These are phyloP conservation scores for Euptelea pleiosperma DNA, from an alignment of 164 flowering plant species.

Conservation along the genomic window DNA sequence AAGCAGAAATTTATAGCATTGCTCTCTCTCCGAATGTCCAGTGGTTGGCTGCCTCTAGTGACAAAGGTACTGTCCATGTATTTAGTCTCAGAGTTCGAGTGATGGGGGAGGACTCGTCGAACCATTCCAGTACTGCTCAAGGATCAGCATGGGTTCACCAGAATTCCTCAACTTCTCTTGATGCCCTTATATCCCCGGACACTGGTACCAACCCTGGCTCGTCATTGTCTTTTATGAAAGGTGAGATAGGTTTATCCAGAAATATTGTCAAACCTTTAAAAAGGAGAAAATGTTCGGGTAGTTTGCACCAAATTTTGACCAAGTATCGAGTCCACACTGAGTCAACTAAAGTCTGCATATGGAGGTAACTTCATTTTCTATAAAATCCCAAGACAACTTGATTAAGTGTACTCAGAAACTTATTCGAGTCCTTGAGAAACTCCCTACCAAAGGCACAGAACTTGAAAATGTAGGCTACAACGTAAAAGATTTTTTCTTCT, in stretches of 20 bases:
- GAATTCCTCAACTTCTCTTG: conserved; percentile 60
- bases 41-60: conserved; percentile 67
- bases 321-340: too few species aligned
- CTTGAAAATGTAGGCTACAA: too few species aligned
- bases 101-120: conserved; percentile 56
- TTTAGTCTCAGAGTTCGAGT: conserved; percentile 69
- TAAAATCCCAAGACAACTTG: too few species aligned
- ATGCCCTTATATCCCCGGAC: conserved; percentile 57
- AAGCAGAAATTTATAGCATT: conserved; percentile 54
- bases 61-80: conserved; percentile 57
- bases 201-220: conserved; percentile 70
- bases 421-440: too few species aligned
- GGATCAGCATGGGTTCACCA: conserved; percentile 35
- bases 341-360: too few species aligned
- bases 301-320: background rate
- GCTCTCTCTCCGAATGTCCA: conserved; percentile 53
- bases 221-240: conserved; percentile 87
- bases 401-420: too few species aligned
- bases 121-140: conserved; percentile 31
- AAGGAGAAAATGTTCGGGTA: background rate
- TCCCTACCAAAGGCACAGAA: too few species aligned
- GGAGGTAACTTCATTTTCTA: too few species aligned
- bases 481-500: too few species aligned
- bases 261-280: background rate
- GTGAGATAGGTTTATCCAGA: conserved; percentile 30